Conservation (phyloP, 257 asterid species). For the Fraxinus excelsior region DNA sequence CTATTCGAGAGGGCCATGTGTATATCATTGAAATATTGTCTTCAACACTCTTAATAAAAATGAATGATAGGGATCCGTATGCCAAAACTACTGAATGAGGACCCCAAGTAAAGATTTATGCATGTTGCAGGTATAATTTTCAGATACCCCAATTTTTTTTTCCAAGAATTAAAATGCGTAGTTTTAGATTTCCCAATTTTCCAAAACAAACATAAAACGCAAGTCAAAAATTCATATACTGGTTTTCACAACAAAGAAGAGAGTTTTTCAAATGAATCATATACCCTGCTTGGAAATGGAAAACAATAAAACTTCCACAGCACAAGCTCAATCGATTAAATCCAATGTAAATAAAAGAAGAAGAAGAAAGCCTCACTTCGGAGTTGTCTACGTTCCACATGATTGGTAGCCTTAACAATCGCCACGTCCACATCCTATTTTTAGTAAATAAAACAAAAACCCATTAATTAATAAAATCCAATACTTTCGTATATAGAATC, state of each 20-base stretch:
- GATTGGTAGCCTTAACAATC: conserved; percentile 95
- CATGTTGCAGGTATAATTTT: no score
- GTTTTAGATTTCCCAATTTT: no score
- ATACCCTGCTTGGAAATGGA: conserved; percentile 24
- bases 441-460: conserved; percentile 20
- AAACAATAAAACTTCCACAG: conserved; percentile 14
- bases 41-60: no score
- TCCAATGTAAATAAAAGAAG: conserved; percentile 23
- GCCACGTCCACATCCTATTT: conserved; percentile 96
- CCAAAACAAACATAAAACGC: no score
- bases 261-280: not conserved
- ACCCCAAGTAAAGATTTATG: not conserved
- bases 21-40: no score
- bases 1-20: not conserved
- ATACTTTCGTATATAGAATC: no score
- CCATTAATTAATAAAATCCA: not conserved
- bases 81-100: no score
- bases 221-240: not conserved
- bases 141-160: no score
- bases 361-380: conserved; percentile 55
- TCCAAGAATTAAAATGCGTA: no score
- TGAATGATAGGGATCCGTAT: no score
- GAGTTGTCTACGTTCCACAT: conserved; percentile 82
- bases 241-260: not conserved
- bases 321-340: not conserved